phyloP scores from a whole-genome alignment of 2,329 filamentous ascomycete genomes.

The Madurella fahalii region DNA sequence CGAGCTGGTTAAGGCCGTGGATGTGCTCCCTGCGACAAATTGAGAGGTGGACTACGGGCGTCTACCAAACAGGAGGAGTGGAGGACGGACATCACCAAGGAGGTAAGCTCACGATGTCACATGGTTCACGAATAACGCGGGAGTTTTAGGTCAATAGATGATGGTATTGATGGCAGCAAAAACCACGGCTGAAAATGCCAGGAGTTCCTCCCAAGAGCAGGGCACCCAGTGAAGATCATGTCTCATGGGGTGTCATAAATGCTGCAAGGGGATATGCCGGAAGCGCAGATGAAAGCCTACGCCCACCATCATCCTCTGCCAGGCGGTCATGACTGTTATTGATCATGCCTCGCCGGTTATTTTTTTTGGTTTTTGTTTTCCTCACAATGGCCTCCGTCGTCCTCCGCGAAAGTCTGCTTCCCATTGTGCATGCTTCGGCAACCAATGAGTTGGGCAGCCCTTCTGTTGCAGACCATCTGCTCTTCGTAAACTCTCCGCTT shows the following conservation, averaged over 20 bases:
- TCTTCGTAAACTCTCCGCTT: background rate
- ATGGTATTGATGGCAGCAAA: slow-evolving; percentile 14
- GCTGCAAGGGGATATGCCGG: background rate
- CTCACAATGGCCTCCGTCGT: background rate
- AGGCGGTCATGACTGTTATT: background rate
- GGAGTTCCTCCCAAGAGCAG: background rate
- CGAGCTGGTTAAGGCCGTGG: slow-evolving; percentile 35
- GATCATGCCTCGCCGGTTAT: background rate
- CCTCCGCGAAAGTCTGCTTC: background rate
- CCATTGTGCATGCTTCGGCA: background rate
- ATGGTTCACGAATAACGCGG: background rate
- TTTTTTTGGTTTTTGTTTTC: background rate
- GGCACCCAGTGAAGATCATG: background rate
- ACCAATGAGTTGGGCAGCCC: background rate
- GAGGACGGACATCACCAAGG: background rate
- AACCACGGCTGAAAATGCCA: slow-evolving; percentile 11
- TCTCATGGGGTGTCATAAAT: background rate
- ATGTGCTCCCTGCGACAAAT: background rate
- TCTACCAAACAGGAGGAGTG: background rate
- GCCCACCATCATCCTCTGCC: background rate
- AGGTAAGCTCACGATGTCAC: slow-evolving; percentile 9
- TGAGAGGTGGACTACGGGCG: background rate
- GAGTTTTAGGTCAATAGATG: slow-evolving; percentile 13
- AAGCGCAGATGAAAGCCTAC: background rate
- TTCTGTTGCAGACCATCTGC: background rate